Base-by-base conservation (phyloP, 768 basidiomycete species). In the Suillus cothurnatus region DNA sequence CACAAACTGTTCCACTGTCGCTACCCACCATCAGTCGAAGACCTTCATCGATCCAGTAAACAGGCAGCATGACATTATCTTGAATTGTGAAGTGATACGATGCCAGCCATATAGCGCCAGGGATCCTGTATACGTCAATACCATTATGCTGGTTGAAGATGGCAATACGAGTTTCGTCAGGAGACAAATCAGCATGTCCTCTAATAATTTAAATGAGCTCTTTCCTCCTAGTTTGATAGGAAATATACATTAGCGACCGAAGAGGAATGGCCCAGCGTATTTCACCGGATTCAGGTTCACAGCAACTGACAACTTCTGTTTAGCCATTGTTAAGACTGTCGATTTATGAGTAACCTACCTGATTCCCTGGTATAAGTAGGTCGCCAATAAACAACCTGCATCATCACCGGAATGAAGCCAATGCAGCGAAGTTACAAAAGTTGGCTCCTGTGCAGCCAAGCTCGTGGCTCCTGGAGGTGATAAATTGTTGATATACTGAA, bases 301-400 rank as follows among this genome's bases (percentile, higher is more conserved):
- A 26, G 32, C 61, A 53, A 4, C 61, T 62, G 61, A 17, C 14
- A 57, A 34, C 6, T 34, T n/a, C n/a, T n/a, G 11, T 34, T 34
- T 34, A 34, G 34, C 6, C 8, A 8, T 8, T 34, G 34, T 34
- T 34, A 34, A 34, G 7, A 34, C 7, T 34, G 34, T 3, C 34
- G 11, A 34, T 34, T 34, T 34, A 7, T 34, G n/a, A n/a, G n/a
- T 34, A 34, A 62, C 41, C 19, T 32, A 62, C 61, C 19, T 53
- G 19, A 62, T 53, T 50, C 61, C 61, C 14, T 62, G 61, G 31
- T 62, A 39, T 15, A 62, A 41, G 52, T 62, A 62, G 21, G 61
- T 62, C 23, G 32, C 50, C 26, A 62, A 17, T 15, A 62, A 39
- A 34, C 61, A 62, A 21, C 49, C 49, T 53, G 61, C 61, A 52